phyloP scores from a whole-genome alignment of 768 basidiomycete genomes.

The Termitomyces sp. region DNA sequence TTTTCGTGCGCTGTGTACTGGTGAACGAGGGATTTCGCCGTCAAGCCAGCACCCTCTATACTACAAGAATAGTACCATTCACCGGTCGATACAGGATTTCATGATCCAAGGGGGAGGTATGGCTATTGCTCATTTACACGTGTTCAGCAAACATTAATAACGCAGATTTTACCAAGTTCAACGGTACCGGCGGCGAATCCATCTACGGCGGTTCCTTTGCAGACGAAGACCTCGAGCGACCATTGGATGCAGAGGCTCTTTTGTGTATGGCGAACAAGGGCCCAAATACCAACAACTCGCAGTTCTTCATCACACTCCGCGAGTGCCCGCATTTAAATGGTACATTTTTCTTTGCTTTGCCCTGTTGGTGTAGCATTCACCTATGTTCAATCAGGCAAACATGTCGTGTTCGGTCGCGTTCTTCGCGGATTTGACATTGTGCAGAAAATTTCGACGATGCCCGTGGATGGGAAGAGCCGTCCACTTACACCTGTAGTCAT shows the following conservation, averaged over 20 bases:
- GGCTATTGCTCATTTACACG: conserved; percentile 24
- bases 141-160: neutral
- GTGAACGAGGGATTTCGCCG: conserved; percentile 71
- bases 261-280: conserved; percentile 91
- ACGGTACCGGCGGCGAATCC: conserved; percentile 77
- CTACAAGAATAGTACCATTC: conserved; percentile 77
- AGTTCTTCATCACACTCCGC: conserved; percentile 83
- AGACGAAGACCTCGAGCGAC: conserved; percentile 68
- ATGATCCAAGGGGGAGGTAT: conserved; percentile 80
- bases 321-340: conserved; percentile 73
- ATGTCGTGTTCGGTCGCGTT: conserved; percentile 44
- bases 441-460: conserved; percentile 51
- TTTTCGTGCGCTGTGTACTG: conserved; percentile 83
- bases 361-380: neutral
- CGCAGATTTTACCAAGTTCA: conserved; percentile 71
- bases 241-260: conserved; percentile 65
- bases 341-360: conserved; percentile 15
- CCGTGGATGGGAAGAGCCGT: conserved; percentile 70
- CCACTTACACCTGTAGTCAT: conserved; percentile 65
- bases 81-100: conserved; percentile 72
- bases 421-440: conserved; percentile 60
- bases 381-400: conserved; percentile 35
- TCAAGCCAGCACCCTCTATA: conserved; percentile 62
- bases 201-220: conserved; percentile 72
- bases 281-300: conserved; percentile 79